These are phyloP conservation scores for Wickerhamiella alocasiicola DNA, from an alignment of 805 yeast genomes.

Conservation along the genomic window DNA sequence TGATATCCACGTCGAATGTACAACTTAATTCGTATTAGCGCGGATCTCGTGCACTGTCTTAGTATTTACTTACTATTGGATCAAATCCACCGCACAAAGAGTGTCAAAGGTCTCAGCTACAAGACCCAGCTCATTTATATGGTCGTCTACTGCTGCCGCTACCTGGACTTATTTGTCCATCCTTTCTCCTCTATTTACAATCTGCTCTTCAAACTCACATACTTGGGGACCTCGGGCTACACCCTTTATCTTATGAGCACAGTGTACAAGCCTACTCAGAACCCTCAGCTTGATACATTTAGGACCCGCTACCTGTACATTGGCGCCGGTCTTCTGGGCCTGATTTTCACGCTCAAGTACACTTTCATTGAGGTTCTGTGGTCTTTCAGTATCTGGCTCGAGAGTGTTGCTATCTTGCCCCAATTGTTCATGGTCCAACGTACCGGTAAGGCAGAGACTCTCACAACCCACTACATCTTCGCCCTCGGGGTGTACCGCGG, in stretches of 20 bases:
- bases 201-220: conserved; percentile 67
- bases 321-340: conserved; percentile 43
- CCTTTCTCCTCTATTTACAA: conserved; percentile 48
- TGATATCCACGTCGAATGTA: no score
- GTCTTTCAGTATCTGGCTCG: conserved; percentile 90
- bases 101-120: conserved; percentile 73
- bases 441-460: conserved; percentile 74
- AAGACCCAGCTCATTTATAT: conserved; percentile 78
- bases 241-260: conserved; percentile 57
- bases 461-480: conserved; percentile 86
- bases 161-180: conserved; percentile 44
- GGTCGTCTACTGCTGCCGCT: conserved; percentile 60
- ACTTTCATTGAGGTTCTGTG: conserved; percentile 47
- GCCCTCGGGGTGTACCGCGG: conserved; percentile 87
- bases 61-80: conserved; percentile 65
- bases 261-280: conserved; percentile 44
- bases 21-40: conserved; percentile 29
- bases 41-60: conserved; percentile 74
- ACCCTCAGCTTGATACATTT: conserved; percentile 61
- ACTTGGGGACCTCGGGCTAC: conserved; percentile 62
- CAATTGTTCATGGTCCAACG: conserved; percentile 83
- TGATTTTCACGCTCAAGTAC: conserved; percentile 58
- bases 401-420: conserved; percentile 82
- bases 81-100: conserved; percentile 48
- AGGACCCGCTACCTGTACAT: conserved; percentile 56